A percentile compares a stretch with the other conserved stretches of the same genome.
phyloP scores from a whole-genome alignment of 2,329 filamentous ascomycete species.

The Pestalotiopsis sp. region DNA sequence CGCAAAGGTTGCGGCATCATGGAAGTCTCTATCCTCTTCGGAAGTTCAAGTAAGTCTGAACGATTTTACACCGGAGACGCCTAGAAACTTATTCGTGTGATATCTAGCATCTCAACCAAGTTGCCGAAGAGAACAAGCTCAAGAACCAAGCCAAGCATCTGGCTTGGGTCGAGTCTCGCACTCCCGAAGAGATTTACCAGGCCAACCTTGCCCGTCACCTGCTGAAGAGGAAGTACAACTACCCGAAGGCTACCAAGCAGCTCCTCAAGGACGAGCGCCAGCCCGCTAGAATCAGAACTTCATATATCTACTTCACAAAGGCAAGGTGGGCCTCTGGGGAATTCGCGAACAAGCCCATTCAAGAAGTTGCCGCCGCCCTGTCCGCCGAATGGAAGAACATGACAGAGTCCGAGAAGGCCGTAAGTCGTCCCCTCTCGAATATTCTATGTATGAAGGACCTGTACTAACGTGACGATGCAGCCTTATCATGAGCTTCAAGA shows the following conservation, averaged over 20 bases:
- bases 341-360: constrained; percentile 10
- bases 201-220: constrained; percentile 50
- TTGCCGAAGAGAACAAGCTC: constrained; percentile 39
- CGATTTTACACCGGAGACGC: neutral
- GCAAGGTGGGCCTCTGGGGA: constrained; percentile 36
- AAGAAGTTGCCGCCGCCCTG: constrained; percentile 27
- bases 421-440: constrained; percentile 26
- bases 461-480: constrained; percentile 24
- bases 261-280: constrained; percentile 48
- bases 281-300: constrained; percentile 38
- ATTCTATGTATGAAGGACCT: neutral
- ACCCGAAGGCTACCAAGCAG: constrained; percentile 24
- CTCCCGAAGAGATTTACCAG: constrained; percentile 38
- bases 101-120: constrained; percentile 36
- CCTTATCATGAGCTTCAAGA: constrained; percentile 36
- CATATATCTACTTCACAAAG: constrained; percentile 41
- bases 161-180: constrained; percentile 50
- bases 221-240: constrained; percentile 38
- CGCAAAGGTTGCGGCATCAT: constrained; percentile 30
- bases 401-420: constrained; percentile 41
- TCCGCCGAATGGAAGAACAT: constrained; percentile 45
- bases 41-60: constrained; percentile 45
- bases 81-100: constrained; percentile 10
- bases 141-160: constrained; percentile 41
- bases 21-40: constrained; percentile 38